phyloP scores from a whole-genome alignment of 305 asterid genomes.

The Fraxinus greggii region DNA sequence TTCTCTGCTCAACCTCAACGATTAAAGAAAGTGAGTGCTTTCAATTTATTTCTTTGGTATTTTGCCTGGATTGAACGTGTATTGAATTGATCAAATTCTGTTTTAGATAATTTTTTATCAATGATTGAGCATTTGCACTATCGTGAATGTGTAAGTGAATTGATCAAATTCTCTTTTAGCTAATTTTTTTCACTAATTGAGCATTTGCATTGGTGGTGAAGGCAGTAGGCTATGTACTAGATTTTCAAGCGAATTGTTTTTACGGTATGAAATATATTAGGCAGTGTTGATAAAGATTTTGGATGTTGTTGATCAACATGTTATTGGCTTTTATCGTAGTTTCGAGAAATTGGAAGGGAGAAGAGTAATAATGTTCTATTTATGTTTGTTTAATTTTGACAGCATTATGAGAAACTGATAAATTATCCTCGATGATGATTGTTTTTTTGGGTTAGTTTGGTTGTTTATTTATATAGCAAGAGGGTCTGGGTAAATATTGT shows the following conservation, averaged over 20 bases:
- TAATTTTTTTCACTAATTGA: too few relatives aligned
- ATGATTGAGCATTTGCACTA: background rate
- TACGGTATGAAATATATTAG: background rate
- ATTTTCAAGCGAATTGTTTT: background rate
- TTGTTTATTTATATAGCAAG: background rate
- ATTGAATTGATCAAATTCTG: background rate
- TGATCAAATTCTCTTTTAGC: too few relatives aligned
- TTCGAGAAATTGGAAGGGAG: background rate
- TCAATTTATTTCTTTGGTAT: background rate
- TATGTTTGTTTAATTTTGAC: background rate
- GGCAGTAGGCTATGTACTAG: background rate
- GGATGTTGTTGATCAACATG: background rate
- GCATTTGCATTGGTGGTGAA: background rate
- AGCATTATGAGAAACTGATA: background rate
- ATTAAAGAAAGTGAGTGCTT: slow-evolving; percentile 58
- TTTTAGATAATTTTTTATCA: background rate
- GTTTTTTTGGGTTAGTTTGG: background rate
- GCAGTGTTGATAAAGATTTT: background rate
- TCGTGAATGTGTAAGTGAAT: too few relatives aligned
- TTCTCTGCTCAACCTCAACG: slow-evolving; percentile 83
- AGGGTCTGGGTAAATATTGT: background rate
- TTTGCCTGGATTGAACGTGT: background rate
- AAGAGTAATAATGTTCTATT: background rate
- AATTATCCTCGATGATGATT: background rate
- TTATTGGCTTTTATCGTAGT: background rate